Percentiles rank a stretch among this genome's conserved stretches.
phyloP scores from a whole-genome alignment of 2,329 filamentous ascomycete species.

The Fusarium abutilonis region DNA sequence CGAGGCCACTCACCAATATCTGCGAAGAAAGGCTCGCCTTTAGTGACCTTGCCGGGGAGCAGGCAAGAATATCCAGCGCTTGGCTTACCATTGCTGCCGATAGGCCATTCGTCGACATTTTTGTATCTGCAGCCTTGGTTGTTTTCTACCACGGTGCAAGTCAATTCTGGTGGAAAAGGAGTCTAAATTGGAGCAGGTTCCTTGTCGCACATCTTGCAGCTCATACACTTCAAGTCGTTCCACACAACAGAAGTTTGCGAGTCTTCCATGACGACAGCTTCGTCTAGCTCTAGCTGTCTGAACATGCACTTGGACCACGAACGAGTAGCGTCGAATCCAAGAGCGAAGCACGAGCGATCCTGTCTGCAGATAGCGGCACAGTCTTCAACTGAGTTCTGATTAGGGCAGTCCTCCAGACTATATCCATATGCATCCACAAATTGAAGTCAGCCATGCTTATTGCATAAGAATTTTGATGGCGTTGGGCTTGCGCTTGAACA shows the following conservation, averaged over 20 bases:
- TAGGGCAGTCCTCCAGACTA: background rate
- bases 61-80: conserved; percentile 15
- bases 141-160: background rate
- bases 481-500: conserved; percentile 10
- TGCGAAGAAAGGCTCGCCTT: conserved; percentile 14
- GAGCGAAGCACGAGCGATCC: conserved; percentile 18
- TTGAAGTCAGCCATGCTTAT: conserved; percentile 13
- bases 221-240: conserved; percentile 26
- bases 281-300: conserved; percentile 4
- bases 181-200: background rate
- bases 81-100: conserved; percentile 19
- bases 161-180: conserved; percentile 17
- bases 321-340: conserved; percentile 15
- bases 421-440: conserved; percentile 11
- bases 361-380: conserved; percentile 32
- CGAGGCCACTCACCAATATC: conserved; percentile 9
- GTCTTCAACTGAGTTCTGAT: conserved; percentile 25
- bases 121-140: conserved; percentile 12
- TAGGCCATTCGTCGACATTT: conserved; percentile 13
- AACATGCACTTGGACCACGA: conserved; percentile 15
- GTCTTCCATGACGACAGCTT: conserved; percentile 1
- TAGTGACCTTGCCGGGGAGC: conserved; percentile 8
- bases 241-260: conserved; percentile 5
- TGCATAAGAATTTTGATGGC: conserved; percentile 13
- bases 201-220: conserved; percentile 15